A percentile compares a stretch with the other conserved stretches of the same genome.
These are phyloP conservation scores for Akanthomyces lecanii DNA, from an alignment of 2,329 filamentous ascomycete genomes.

Conservation along the genomic window DNA sequence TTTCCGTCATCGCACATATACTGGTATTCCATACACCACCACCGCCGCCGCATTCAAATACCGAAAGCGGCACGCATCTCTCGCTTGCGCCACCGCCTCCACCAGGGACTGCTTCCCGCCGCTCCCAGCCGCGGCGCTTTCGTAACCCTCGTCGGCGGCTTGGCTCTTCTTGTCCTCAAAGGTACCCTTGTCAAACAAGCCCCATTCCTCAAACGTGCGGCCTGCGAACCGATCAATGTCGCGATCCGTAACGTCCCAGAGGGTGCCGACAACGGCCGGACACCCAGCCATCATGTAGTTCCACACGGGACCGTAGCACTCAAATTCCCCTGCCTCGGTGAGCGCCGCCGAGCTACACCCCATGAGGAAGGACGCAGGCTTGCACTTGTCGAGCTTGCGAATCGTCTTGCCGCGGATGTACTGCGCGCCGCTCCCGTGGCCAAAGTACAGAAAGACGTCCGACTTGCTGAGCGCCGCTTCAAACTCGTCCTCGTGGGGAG, in stretches of 20 bases:
- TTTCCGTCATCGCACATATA: slow-evolving; percentile 55
- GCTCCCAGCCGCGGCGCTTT: slow-evolving; percentile 20
- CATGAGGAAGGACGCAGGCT: slow-evolving; percentile 80
- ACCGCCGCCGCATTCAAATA: slow-evolving; percentile 93
- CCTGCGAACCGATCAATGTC: slow-evolving; percentile 93
- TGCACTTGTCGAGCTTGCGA: slow-evolving; percentile 69
- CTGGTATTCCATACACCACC: slow-evolving; percentile 91
- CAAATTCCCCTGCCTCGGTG: slow-evolving; percentile 75
- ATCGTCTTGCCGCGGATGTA: slow-evolving; percentile 86
- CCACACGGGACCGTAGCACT: slow-evolving; percentile 84
- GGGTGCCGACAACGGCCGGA: slow-evolving; percentile 82
- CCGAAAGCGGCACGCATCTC: slow-evolving; percentile 75
- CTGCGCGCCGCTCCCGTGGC: slow-evolving; percentile 90
- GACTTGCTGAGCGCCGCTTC: slow-evolving; percentile 59
- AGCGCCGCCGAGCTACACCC: slow-evolving; percentile 86
- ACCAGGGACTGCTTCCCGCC: slow-evolving; percentile 54
- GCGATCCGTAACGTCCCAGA: slow-evolving; percentile 97
- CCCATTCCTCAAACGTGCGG: slow-evolving; percentile 79
- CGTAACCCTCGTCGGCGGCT: slow-evolving; percentile 23
- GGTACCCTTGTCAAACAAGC: slow-evolving; percentile 54
- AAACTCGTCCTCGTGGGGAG: slow-evolving; percentile 76
- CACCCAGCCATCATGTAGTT: slow-evolving; percentile 87
- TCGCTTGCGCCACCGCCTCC: slow-evolving; percentile 73
- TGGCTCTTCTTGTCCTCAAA: slow-evolving; percentile 34
- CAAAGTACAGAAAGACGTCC: slow-evolving; percentile 86